Percentiles rank a stretch among this genome's conserved stretches.
Conservation (phyloP, 441 rosid genomes). For the Mallotus japonicus region DNA sequence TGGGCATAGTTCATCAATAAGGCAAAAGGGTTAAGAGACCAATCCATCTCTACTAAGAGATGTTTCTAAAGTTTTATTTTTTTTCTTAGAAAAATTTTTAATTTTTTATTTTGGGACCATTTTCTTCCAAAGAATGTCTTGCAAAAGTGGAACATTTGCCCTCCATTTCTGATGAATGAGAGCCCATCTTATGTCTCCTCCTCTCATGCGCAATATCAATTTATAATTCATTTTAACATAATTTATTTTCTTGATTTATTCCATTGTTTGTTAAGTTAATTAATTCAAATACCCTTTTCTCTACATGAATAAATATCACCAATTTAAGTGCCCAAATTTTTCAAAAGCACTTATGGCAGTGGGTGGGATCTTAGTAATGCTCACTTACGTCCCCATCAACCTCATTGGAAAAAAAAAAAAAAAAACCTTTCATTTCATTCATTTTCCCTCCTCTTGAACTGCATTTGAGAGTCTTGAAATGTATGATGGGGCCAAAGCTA, state of each 20-base stretch:
- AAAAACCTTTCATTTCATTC: slow-evolving; percentile 1
- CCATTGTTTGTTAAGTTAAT: neutral
- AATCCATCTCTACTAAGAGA: slow-evolving; percentile 7
- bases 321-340: neutral
- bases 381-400: slow-evolving; percentile 14
- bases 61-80: slow-evolving; percentile 28
- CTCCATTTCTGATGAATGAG: slow-evolving; percentile 32
- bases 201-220: slow-evolving; percentile 21
- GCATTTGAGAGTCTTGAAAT: neutral
- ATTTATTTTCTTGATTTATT: neutral
- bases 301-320: neutral
- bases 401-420: neutral
- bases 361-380: slow-evolving; percentile 14
- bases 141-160: slow-evolving; percentile 40
- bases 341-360: slow-evolving; percentile 8
- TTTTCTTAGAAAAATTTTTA: neutral
- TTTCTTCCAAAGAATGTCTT: slow-evolving; percentile 36
- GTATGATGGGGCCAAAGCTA: neutral
- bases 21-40: neutral
- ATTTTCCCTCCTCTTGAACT: neutral
- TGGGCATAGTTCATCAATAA: slow-evolving; percentile 32
- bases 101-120: slow-evolving; percentile 31
- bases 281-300: neutral
- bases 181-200: slow-evolving; percentile 27
- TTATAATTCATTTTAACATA: neutral